Base-by-base conservation (phyloP, 2,329 filamentous ascomycete genomes). In the Nigrograna mackinnonii region DNA sequence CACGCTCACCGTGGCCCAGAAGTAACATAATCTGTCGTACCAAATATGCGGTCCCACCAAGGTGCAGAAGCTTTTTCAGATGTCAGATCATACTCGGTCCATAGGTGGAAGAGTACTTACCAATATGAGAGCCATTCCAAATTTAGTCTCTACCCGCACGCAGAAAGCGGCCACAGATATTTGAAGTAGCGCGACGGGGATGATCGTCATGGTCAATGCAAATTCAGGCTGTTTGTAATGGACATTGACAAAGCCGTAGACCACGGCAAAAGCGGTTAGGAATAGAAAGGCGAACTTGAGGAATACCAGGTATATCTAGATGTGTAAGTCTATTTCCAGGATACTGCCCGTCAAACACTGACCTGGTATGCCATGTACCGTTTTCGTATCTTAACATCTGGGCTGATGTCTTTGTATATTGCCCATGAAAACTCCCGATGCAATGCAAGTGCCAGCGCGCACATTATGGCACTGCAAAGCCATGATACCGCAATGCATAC, bases 221-320 rank as follows among this genome's bases (percentile, higher is more conserved):
- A 58, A 60, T 6, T 60, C 57, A 3, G 57, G 58, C 18, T 52
- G 24, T 1, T 22, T 9, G 31, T 47, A 61, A 21, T 61, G 56
- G 1, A 60, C 54, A 20, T 56, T 31, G 14, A 61, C 37, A 6
- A 58, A 19, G 11, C 37, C 50, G 33, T 58, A 62, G 7, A 53
- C 21, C 12, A 61, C 19, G 19, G 58, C 39, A 30, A 62, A 60
- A 4, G 44, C 43, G 5, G 53, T 39, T 3, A 57, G 17, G 24
- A 62, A 62, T 39, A 13, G 52, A 52, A n/a, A 17, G 11, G 16
- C 18, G 16, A 33, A 12, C 4, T 17, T 11, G 11, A 33, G 16
- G 9, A 33, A 9, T 9, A 33, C 31, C 9, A 33, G 31, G 16
- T 33, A 33, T 11, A 33, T 33, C 31, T 33, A 4, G 9, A 13